Conservation (phyloP, 352 stramenopile genomes). For the Phytophthora foliorum region DNA sequence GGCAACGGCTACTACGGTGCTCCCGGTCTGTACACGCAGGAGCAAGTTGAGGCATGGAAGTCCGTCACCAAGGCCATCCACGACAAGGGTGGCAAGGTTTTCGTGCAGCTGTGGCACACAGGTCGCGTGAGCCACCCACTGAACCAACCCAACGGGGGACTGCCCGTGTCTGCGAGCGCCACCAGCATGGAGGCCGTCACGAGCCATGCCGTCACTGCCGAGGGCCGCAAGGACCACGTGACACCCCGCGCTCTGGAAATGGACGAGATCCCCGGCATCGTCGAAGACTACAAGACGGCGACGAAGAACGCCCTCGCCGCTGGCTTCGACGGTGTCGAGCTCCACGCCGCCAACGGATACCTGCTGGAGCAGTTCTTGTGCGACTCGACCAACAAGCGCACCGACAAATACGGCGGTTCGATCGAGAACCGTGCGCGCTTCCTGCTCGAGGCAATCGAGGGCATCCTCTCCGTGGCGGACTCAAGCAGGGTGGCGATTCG, state of each 20-base stretch:
- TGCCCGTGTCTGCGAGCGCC: constrained; percentile 53
- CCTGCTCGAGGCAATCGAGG: constrained; percentile 75
- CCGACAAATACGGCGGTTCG: constrained; percentile 83
- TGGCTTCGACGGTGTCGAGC: constrained; percentile 93
- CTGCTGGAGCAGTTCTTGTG: constrained; percentile 93
- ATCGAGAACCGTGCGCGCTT: constrained; percentile 84
- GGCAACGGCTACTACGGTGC: constrained; percentile 44
- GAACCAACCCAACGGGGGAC: constrained; percentile 54
- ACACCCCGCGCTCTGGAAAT: constrained; percentile 63
- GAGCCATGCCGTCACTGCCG: constrained; percentile 40
- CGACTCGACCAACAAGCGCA: constrained; percentile 74
- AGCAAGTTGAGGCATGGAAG: constrained; percentile 63
- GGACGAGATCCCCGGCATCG: constrained; percentile 73
- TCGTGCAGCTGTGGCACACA: constrained; percentile 84
- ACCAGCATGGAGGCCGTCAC: constrained; percentile 39
- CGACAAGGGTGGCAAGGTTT: constrained; percentile 74
- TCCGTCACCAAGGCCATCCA: constrained; percentile 72
- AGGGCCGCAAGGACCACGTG: constrained; percentile 46
- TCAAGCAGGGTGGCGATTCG: constrained; percentile 36
- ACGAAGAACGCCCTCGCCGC: constrained; percentile 70
- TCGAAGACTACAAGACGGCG: constrained; percentile 76
- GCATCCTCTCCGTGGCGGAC: constrained; percentile 21
- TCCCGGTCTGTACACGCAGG: constrained; percentile 57
- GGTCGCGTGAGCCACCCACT: constrained; percentile 67
- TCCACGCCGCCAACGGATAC: constrained; percentile 93